Evolutionary conservation across 257 asterid genomes (phyloP), one percentile per base, ranked within the genome.

Genomic region (Solanum peruvianum): DNA sequence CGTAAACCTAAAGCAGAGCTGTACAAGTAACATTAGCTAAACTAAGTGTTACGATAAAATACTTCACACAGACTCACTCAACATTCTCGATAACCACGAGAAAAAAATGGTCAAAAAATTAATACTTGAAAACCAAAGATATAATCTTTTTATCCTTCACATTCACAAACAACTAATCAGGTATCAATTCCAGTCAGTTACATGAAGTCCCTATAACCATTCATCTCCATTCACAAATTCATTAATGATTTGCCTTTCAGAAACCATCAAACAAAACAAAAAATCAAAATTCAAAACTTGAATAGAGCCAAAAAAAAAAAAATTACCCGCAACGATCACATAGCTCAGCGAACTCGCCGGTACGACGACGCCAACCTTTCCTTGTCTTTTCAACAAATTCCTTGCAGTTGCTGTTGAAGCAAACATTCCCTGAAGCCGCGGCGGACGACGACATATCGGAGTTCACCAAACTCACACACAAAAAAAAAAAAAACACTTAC

Each of bases 251-350:
- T 45, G 11, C 33, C 84, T 77, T 77, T 62, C 25, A 23, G 27
- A 62, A 62, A 62, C 7, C n/a, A 31, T 11, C 31, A 2, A 62
- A 62, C 6, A 62, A 23, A 23, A 2, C 35, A 12, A 10, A 62
- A 60, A n/a, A 4, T 23, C 7, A 71, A 85, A 39, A 85, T 33
- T 69, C 47, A 13, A 41, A 60, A 56, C 23, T 47, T 20, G 81
- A 41, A 69, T 20, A 67, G 7, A 56, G 9, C 27, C 6, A 82
- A 10, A 71, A 39, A 7, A 78, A 39, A 23, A 82, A 71, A 80
- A 13, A 58, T 92, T 94, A 97, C 99, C 95, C 94, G 99, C 99
- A 97, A 89, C 94, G 95, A 93, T 97, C 97, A 88, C 99, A 97
- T 67, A 97, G 98, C 90, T 93, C 93, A 18, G 98, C 99, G 89